Evolutionary conservation across 2,329 filamentous ascomycete genomes (phyloP).

Genomic region (Exophiala xenobiotica): DNA sequence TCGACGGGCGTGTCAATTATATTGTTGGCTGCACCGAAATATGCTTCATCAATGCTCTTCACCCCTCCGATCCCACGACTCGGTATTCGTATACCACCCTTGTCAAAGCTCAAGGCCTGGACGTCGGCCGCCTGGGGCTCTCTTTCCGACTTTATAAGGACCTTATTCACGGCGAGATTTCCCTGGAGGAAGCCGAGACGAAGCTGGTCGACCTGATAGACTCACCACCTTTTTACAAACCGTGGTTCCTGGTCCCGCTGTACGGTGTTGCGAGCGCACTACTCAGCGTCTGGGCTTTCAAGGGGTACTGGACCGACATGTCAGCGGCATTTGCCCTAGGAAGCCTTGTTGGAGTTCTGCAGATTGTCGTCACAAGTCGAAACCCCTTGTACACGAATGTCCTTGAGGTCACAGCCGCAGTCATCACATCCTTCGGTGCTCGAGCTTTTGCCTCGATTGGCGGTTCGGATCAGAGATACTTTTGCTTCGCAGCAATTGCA

Average conservation of each 20-base stretch:
- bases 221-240: background rate
- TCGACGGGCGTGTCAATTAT: background rate
- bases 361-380: background rate
- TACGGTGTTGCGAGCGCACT: conserved; percentile 1
- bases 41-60: conserved; percentile 1
- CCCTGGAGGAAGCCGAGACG: background rate
- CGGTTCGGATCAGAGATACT: background rate
- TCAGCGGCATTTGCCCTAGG: background rate
- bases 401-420: background rate
- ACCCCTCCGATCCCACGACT: background rate
- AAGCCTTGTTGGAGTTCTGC: background rate
- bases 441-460: conserved; percentile 2
- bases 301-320: conserved; percentile 2
- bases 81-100: conserved; percentile 2
- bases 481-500: conserved; percentile 3
- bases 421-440: conserved; percentile 2
- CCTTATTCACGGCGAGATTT: background rate
- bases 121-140: background rate
- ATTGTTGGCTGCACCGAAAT: conserved; percentile 2
- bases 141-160: background rate
- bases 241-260: conserved; percentile 2
- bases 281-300: conserved; percentile 1
- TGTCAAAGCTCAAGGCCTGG: conserved; percentile 2
- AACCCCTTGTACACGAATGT: conserved; percentile 2
- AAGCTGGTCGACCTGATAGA: background rate